These are phyloP conservation scores for Umbelopsis sp. DNA, from an alignment of 371 early-diverging fungal species.

Conservation along the genomic window DNA sequence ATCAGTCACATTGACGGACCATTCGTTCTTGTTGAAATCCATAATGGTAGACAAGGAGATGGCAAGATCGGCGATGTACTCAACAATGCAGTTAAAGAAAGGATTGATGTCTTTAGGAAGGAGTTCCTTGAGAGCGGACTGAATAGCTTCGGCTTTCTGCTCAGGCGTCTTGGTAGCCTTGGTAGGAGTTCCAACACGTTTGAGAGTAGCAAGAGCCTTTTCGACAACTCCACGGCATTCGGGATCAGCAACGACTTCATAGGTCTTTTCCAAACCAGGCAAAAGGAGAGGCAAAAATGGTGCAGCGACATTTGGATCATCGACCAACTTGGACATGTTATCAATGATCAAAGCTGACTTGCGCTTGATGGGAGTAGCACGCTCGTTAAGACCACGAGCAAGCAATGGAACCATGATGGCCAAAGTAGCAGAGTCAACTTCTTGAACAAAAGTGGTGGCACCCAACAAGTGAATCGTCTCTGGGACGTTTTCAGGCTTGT, in stretches of 20 bases:
- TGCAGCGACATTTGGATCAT: constrained; percentile 77
- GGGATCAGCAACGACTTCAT: constrained; percentile 81
- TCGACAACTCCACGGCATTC: constrained; percentile 74
- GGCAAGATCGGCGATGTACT: constrained; percentile 52
- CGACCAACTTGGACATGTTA: constrained; percentile 86
- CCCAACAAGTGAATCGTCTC: constrained; percentile 69
- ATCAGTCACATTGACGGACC: constrained; percentile 25
- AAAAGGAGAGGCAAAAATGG: constrained; percentile 83
- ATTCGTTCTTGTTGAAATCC: constrained; percentile 44
- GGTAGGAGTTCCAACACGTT: constrained; percentile 41
- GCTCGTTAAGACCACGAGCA: constrained; percentile 72
- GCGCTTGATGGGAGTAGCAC: constrained; percentile 70
- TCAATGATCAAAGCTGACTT: constrained; percentile 83
- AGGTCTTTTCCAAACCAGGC: constrained; percentile 76
- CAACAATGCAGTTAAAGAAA: constrained; percentile 32
- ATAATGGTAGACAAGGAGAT: constrained; percentile 43
- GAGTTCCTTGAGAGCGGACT: constrained; percentile 40
- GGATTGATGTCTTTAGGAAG: constrained; percentile 38
- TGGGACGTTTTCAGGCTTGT: constrained; percentile 69
- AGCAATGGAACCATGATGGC: constrained; percentile 86
- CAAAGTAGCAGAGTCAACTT: constrained; percentile 79
- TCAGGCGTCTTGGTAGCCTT: constrained; percentile 41
- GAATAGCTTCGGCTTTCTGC: constrained; percentile 51
- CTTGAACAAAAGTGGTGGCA: constrained; percentile 78
- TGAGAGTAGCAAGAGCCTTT: constrained; percentile 51